Base-by-base conservation (phyloP, 1,284 basidiomycete species). In the Ceratobasidium sp. region DNA sequence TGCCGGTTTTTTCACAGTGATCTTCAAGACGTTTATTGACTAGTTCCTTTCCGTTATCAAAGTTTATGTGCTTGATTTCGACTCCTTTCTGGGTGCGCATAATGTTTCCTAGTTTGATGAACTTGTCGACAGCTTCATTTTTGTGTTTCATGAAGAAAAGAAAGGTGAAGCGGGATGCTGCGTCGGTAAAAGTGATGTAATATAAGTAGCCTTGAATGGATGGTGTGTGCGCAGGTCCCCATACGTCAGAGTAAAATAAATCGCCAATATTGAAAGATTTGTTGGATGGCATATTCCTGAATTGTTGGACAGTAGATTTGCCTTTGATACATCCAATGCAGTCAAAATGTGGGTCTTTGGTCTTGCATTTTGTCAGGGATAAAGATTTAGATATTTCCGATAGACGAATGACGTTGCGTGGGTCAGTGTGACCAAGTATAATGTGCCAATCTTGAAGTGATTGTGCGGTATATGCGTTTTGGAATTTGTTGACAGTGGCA, bases 161-260 rank as follows among this genome's bases (percentile, higher is more conserved):
- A n/a, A 58, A 58, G 1, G 40, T 29, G 20, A 58, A 58, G 1
- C 56, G 25, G 1, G 56, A 31, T 15, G 56, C 56, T n/a, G 56
- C 40, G 40, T 58, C 40, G 38, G 45, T 27, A 45, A 58, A 58
- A 31, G 38, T 17, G 13, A 58, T 58, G 12, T 43, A 58, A n/a
- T 58, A 58, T 3, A 17, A 29, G 25, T 58, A 29, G 22, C 56
- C 56, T 45, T 58, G 56, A 4, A 58, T 35, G 3, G 56, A 43
- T 12, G n/a, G 31, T 17, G 38, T 31, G 5, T 15, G 22, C 12
- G 56, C 56, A 10, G n/a, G n/a, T n/a, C n/a, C n/a, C n/a, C n/a
- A n/a, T n/a, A n/a, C n/a, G n/a, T n/a, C n/a, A n/a, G n/a, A 58
- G 56, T 58, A 58, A n/a, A 58, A 15, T 10, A 58, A 17, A 25